Base-by-base conservation (phyloP, 192 early-diverging fungal species). In the Allomyces macrogynus region DNA sequence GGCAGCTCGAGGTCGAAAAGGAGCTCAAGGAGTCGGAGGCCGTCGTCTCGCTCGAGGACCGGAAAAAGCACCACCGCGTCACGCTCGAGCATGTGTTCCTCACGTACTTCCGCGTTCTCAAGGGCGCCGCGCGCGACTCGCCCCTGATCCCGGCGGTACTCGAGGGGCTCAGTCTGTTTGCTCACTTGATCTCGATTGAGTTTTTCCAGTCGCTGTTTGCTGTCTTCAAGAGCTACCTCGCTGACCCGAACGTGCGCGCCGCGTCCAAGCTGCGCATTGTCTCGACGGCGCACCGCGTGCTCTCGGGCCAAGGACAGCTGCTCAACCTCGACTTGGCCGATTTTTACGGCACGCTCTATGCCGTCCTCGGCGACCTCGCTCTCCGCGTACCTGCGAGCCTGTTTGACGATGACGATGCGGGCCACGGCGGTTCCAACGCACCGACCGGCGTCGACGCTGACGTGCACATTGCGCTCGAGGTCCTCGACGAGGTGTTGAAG, bases 171-270 rank as follows among this genome's bases (percentile, higher is more conserved):
- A 74, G 68, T 64, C 78, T 83, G 67, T 97, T 92, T 77, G 89
- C 93, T 14, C 95, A 96, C 73, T 73, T 98, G 43, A 98, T 98
- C 73, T 93, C 87, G 68, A 84, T 98, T 24, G 93, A 98, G 66
- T 95, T 94, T 66, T 98, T 95, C 73, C 77, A 84, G 8, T 93
- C 96, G 73, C 73, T 98, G 68, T 72, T 98, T 60, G 77, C 84
- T 24, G 77, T 88, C 23, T 77, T 98, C 24, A 89, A 90, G 69
- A 83, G 80, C 60, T 89, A 96, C 23, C 86, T 89, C 77, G 72
- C 77, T 57, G 76, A 77, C 4, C 79, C 86, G 63, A 75, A 82
- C 25, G 81, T 81, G 64, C 77, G 74, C 2, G 44, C 44, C 44
- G 44, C 10, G 44, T 54, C 44, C 42, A 73, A 96, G 61, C 86